phyloP scores from a whole-genome alignment of 2,329 filamentous ascomycete species.

The Fusarium ambrosium region DNA sequence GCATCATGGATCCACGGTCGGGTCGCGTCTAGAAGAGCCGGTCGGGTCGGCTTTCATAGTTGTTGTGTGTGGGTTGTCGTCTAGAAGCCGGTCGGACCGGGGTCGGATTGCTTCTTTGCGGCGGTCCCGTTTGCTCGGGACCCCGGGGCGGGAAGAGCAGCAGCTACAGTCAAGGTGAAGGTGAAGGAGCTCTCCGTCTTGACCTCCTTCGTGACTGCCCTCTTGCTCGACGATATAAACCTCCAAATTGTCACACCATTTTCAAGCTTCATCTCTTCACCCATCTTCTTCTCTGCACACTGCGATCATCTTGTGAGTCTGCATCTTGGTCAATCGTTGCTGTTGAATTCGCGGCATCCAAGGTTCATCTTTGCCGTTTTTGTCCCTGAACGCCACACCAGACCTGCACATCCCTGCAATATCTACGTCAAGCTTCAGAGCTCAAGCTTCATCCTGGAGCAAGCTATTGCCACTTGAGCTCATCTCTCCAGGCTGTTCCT shows the following conservation, averaged over 20 bases:
- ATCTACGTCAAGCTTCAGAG: conserved; percentile 37
- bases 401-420: conserved; percentile 29
- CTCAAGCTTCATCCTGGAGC: conserved; percentile 28
- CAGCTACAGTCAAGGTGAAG: neutral
- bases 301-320: neutral
- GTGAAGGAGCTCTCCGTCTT: neutral
- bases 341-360: conserved; percentile 12
- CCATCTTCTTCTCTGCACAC: neutral
- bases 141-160: conserved; percentile 8
- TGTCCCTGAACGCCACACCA: conserved; percentile 31
- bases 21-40: neutral
- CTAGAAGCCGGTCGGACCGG: conserved; percentile 16
- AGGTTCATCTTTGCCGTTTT: conserved; percentile 37
- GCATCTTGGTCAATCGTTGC: conserved; percentile 23
- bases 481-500: conserved; percentile 6
- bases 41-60: neutral
- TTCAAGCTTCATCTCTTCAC: neutral
- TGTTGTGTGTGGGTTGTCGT: conserved; percentile 20
- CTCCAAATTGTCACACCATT: conserved; percentile 8
- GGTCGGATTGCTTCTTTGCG: conserved; percentile 14
- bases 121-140: conserved; percentile 21
- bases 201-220: neutral
- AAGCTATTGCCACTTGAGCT: conserved; percentile 35
- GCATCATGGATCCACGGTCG: conserved; percentile 28
- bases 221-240: conserved; percentile 3